Percentiles rank a stretch among this genome's conserved stretches.
These are phyloP conservation scores for Cephaloascus fragrans DNA, from an alignment of 805 yeast genomes.

Conservation along the genomic window DNA sequence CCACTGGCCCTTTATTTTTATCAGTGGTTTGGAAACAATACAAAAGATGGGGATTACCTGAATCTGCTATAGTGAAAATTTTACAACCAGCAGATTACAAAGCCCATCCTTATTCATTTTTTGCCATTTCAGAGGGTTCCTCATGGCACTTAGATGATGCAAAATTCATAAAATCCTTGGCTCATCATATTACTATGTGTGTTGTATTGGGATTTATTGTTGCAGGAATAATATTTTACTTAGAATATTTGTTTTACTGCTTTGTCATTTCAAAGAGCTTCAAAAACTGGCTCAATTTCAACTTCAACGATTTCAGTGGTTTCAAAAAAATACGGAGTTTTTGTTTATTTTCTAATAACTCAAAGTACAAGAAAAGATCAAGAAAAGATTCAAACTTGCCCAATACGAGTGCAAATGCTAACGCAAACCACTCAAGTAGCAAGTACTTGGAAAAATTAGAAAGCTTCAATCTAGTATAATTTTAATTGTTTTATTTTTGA, in stretches of 20 bases:
- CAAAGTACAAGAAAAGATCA: slow-evolving; percentile 17
- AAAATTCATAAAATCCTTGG: slow-evolving; percentile 60
- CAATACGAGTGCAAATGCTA: too few relatives aligned
- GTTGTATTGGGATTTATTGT: slow-evolving; percentile 60
- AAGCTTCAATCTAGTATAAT: too few relatives aligned
- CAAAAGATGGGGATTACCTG: slow-evolving; percentile 69
- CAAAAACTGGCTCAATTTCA: slow-evolving; percentile 13
- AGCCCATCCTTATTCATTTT: slow-evolving; percentile 49
- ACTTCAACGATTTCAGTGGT: not conserved
- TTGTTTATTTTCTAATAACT: too few relatives aligned
- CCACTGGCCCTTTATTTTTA: slow-evolving; percentile 85
- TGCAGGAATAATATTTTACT: slow-evolving; percentile 28
- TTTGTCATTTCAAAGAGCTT: slow-evolving; percentile 21
- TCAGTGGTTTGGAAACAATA: slow-evolving; percentile 84
- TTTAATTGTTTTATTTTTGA: too few relatives aligned
- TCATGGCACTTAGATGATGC: slow-evolving; percentile 94
- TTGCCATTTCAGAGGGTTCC: slow-evolving; percentile 71
- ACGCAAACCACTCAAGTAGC: too few relatives aligned
- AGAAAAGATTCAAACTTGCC: slow-evolving; percentile 52
- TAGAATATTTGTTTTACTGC: slow-evolving; percentile 29
- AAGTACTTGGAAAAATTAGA: too few relatives aligned
- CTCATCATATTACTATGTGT: slow-evolving; percentile 63
- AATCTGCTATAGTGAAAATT: slow-evolving; percentile 55
- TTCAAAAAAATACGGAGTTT: too few relatives aligned
- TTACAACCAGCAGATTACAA: slow-evolving; percentile 69